Percentiles rank a stretch among this genome's conserved stretches.
Conservation (phyloP, 2,329 filamentous ascomycete genomes). For the Penicillium sp. region DNA sequence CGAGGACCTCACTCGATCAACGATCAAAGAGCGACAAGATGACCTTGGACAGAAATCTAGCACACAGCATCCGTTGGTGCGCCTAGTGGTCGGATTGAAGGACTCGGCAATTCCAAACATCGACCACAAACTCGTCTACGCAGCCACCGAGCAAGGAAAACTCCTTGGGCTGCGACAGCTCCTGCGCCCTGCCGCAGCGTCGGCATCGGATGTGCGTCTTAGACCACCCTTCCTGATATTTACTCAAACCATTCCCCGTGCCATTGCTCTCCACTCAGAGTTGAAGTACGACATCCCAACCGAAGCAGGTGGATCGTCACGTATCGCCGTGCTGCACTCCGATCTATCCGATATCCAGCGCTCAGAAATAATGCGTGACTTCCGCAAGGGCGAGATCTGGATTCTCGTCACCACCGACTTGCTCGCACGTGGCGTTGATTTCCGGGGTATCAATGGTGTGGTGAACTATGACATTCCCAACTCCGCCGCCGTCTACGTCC, state of each 20-base stretch:
- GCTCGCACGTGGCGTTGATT: constrained; percentile 87
- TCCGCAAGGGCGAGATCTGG: constrained; percentile 92
- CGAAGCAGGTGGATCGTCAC: constrained; percentile 76
- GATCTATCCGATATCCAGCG: constrained; percentile 74
- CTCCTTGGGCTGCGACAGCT: constrained; percentile 87
- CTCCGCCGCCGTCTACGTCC: constrained; percentile 86
- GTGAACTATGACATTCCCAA: constrained; percentile 97
- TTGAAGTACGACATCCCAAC: constrained; percentile 91
- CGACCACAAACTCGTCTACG: constrained; percentile 82
- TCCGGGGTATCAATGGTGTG: constrained; percentile 90
- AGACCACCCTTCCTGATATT: constrained; percentile 92
- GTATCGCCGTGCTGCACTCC: constrained; percentile 88
- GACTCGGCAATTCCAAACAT: constrained; percentile 94
- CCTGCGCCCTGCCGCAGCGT: constrained; percentile 67
- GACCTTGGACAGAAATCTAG: constrained; percentile 16
- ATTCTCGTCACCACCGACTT: constrained; percentile 94
- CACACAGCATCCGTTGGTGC: constrained; percentile 57
- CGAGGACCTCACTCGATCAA: constrained; percentile 71
- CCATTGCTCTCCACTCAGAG: constrained; percentile 81
- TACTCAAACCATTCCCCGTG: constrained; percentile 90
- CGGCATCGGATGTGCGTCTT: constrained; percentile 51
- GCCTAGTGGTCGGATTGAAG: constrained; percentile 92
- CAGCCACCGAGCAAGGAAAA: constrained; percentile 89
- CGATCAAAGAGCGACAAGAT: constrained; percentile 56
- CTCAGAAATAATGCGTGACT: constrained; percentile 78